These are phyloP conservation scores for Aureobasidium mangrovei DNA, from an alignment of 2,329 filamentous ascomycete species.

Conservation along the genomic window DNA sequence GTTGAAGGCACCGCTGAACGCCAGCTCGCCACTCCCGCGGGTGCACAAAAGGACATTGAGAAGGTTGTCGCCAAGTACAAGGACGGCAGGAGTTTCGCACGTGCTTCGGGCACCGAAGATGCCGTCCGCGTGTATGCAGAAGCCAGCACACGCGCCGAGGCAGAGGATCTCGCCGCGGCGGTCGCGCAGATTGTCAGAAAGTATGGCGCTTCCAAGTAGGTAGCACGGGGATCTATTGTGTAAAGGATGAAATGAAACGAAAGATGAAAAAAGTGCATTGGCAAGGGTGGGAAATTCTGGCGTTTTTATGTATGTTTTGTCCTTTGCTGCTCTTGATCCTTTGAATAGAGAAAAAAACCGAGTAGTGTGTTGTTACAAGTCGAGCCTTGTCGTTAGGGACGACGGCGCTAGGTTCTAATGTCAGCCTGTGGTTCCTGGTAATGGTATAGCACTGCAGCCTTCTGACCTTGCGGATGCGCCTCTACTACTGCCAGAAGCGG, in stretches of 20 bases:
- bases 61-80: slow-evolving; percentile 82
- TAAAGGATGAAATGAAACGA: background rate
- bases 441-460: no score
- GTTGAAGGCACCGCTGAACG: slow-evolving; percentile 73
- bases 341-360: no score
- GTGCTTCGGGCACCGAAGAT: slow-evolving; percentile 91
- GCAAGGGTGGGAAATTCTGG: background rate
- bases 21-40: slow-evolving; percentile 67
- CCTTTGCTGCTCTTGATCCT: no score
- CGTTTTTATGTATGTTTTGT: background rate
- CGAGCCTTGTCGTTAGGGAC: no score
- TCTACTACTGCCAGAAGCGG: no score
- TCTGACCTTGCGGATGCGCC: no score
- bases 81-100: slow-evolving; percentile 79
- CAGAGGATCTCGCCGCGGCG: slow-evolving; percentile 15
- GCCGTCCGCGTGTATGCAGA: slow-evolving; percentile 94
- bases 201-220: slow-evolving; percentile 6
- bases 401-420: no score
- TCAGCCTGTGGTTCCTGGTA: no score
- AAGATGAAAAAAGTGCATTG: slow-evolving; percentile 1
- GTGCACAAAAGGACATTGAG: slow-evolving; percentile 80
- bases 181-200: slow-evolving; percentile 15
- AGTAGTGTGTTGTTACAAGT: no score
- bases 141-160: slow-evolving; percentile 38
- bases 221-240: background rate